These are phyloP conservation scores for Globisporangium mamillatum DNA, from an alignment of 352 stramenopile species.

Conservation along the genomic window DNA sequence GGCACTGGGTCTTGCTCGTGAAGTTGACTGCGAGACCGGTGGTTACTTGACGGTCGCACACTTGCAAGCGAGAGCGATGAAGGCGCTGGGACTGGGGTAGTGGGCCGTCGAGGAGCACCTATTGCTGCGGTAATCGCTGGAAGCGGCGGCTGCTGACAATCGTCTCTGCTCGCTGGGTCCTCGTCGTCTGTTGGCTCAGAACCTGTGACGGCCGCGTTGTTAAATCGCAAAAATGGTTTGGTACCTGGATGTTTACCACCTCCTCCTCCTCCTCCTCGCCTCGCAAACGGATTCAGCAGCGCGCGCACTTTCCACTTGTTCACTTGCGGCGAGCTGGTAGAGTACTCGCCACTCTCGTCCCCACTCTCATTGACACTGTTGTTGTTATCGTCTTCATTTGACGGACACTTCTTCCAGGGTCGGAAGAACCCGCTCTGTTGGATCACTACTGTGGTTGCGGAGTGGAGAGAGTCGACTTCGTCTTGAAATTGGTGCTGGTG, in stretches of 20 bases:
- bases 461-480: background rate
- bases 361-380: conserved; percentile 9
- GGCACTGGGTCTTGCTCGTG: background rate
- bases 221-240: background rate
- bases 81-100: conserved; percentile 12
- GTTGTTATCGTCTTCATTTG: conserved; percentile 22
- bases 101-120: conserved; percentile 11
- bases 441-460: conserved; percentile 4
- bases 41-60: background rate
- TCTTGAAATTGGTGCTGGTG: conserved; percentile 28
- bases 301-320: conserved; percentile 81
- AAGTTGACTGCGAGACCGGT: background rate
- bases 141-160: background rate
- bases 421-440: conserved; percentile 46
- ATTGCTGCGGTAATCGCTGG: background rate
- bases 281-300: conserved; percentile 69
- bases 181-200: background rate
- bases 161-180: conserved; percentile 13
- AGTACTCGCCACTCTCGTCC: background rate
- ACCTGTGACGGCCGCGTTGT: background rate
- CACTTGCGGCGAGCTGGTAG: background rate
- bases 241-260: background rate
- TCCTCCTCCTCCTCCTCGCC: conserved; percentile 16
- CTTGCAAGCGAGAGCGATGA: conserved; percentile 5
- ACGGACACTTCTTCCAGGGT: conserved; percentile 44